Evolutionary conservation across 176 grass and related monocot genomes (phyloP).

Genomic region (Urochloa ruziziensis): DNA sequence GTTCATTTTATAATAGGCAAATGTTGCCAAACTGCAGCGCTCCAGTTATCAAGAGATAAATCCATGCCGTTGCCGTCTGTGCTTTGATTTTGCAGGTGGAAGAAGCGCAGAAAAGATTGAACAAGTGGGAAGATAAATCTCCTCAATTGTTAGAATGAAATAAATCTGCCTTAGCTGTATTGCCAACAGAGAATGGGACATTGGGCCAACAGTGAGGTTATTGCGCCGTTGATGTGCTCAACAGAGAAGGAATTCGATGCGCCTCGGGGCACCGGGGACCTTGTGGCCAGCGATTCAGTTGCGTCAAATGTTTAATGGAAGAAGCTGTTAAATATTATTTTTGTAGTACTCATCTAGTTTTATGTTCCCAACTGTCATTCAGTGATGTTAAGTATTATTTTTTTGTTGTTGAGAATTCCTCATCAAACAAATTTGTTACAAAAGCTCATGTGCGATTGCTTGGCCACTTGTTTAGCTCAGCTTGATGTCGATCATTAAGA

Average conservation of each 20-base stretch:
- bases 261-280: not conserved
- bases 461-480: too few species aligned
- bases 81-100: conserved; percentile 19
- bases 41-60: not conserved
- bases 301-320: not conserved
- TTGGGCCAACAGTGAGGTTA: too few species aligned
- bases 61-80: not conserved
- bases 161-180: not conserved
- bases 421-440: not conserved
- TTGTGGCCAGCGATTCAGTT: not conserved
- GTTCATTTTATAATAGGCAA: too few species aligned
- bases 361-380: not conserved
- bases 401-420: not conserved
- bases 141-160: conserved; percentile 15
- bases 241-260: not conserved
- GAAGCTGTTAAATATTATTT: not conserved
- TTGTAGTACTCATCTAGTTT: not conserved
- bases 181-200: conserved; percentile 7
- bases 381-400: not conserved
- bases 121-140: conserved; percentile 37
- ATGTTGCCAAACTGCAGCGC: too few species aligned
- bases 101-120: conserved; percentile 35
- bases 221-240: not conserved
- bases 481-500: too few species aligned
- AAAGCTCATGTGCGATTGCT: not conserved